Evolutionary conservation across 1,139 yeast genomes (phyloP), one percentile per base, ranked within the genome.

Genomic region (Yamadazyma conglobata): DNA sequence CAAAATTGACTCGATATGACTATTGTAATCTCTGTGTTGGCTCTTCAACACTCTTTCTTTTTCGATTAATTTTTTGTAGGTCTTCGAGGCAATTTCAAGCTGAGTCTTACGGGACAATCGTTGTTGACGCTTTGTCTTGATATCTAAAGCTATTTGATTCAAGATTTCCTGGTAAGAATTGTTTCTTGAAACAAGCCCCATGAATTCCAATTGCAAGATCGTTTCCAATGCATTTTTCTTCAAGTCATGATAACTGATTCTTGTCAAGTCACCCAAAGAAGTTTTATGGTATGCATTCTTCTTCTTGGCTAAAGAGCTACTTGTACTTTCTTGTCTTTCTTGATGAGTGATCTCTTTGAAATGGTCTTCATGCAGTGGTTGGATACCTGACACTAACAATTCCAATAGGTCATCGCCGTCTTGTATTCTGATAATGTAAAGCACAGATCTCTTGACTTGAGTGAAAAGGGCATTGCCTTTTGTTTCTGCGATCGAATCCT

Each of bases 111-210:
- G 66, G 21, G 73, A 64, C 10, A 72, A 55, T 38, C 95, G 70
- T 39, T 84, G 83, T 33, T 77, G 73, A 42, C 80, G 79, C 47
- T 88, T 88, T 23, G 86, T 77, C 48, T 80, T 79, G 44, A 91
- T 87, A 43, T 93, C 96, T 32, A 73, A 60, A 0, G 95, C 95
- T 39, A 91, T 82, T 39, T 84, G 87, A 50, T 88, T 88, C 37
- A 91, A 60, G 15, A 91, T 54, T 15, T 73, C 79, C 52, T 91
- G 98, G 54, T 81, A 87, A 19, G 84, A 78, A 50, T 86, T 77
- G 13, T 69, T 63, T 35, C 95, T 70, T 3, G 82, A 64, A 9
- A 88, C 70, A 29, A 70, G 61, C 3, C 89, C 91, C 52, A 76
- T 60, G 2, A 72, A 55, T 51, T 89, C 97, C 32, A 91, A 63